Conservation (phyloP, 2,329 filamentous ascomycete species). For the Dothistroma pini region DNA sequence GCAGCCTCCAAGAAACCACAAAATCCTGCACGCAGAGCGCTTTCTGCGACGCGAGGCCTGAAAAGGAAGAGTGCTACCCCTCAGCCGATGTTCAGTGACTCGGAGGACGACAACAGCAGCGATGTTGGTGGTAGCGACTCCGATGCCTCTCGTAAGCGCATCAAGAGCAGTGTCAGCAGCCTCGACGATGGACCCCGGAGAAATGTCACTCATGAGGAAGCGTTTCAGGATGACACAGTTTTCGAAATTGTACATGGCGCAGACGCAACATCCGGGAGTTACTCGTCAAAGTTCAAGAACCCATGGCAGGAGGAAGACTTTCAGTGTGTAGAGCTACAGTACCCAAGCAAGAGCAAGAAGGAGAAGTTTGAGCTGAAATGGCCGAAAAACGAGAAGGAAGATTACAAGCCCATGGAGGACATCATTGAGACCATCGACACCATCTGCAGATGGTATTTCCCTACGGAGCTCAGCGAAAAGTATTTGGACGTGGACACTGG, state of each 20-base stretch:
- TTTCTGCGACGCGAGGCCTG: slow-evolving; percentile 26
- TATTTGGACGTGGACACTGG: slow-evolving; percentile 71
- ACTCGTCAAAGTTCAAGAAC: slow-evolving; percentile 46
- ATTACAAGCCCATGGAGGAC: slow-evolving; percentile 60
- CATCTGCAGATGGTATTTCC: slow-evolving; percentile 71
- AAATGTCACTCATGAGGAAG: slow-evolving; percentile 20
- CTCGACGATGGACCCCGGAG: slow-evolving; percentile 28
- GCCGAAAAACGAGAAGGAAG: slow-evolving; percentile 63
- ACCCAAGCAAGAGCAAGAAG: slow-evolving; percentile 61
- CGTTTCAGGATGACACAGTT: slow-evolving; percentile 26
- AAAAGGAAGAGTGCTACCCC: slow-evolving; percentile 38
- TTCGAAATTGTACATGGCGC: slow-evolving; percentile 41
- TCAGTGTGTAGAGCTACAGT: slow-evolving; percentile 62
- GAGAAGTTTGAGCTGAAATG: slow-evolving; percentile 68
- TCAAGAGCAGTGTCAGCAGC: slow-evolving; percentile 37
- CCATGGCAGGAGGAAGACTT: slow-evolving; percentile 43
- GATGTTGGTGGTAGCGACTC: slow-evolving; percentile 32
- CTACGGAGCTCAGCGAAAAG: slow-evolving; percentile 60
- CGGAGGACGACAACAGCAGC: slow-evolving; percentile 32
- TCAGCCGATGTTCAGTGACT: slow-evolving; percentile 35
- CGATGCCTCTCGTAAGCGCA: slow-evolving; percentile 35
- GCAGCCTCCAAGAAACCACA: slow-evolving; percentile 15
- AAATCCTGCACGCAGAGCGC: slow-evolving; percentile 21
- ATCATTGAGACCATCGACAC: slow-evolving; percentile 57
- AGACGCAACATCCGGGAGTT: slow-evolving; percentile 39